phyloP scores from a whole-genome alignment of 805 yeast species.

The Yamadazyma ubonensis region DNA sequence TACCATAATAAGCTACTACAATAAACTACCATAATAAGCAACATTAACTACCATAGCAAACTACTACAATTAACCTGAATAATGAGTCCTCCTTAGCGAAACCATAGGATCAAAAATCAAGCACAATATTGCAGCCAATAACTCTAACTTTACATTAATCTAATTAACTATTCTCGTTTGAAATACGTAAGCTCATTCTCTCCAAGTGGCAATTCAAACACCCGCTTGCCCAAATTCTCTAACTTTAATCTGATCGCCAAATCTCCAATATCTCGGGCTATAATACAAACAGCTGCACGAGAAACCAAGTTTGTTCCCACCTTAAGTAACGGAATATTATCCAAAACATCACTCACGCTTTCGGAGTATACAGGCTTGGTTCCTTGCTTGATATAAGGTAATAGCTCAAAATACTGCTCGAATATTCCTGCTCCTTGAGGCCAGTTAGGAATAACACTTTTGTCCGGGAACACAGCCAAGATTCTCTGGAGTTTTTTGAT shows the following conservation, averaged over 20 bases:
- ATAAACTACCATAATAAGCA: too few species aligned
- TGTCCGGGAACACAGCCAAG: slow-evolving; percentile 43
- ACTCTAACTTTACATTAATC: too few species aligned
- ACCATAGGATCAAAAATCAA: too few species aligned
- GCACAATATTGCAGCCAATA: too few species aligned
- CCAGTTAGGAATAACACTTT: slow-evolving; percentile 47
- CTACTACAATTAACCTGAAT: too few species aligned
- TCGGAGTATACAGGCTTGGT: not conserved
- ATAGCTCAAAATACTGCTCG: slow-evolving; percentile 44
- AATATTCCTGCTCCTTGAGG: slow-evolving; percentile 58
- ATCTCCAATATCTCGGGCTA: slow-evolving; percentile 49
- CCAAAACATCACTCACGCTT: slow-evolving; percentile 39
- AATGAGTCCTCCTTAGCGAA: too few species aligned
- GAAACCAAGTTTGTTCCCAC: slow-evolving; percentile 26
- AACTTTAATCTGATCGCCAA: slow-evolving; percentile 28
- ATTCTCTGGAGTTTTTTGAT: slow-evolving; percentile 40
- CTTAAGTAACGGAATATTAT: slow-evolving; percentile 44
- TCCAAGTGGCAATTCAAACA: slow-evolving; percentile 42
- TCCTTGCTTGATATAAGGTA: slow-evolving; percentile 11
- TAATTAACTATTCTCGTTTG: too few species aligned
- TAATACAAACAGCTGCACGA: slow-evolving; percentile 52
- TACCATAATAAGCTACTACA: too few species aligned
- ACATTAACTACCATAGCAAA: too few species aligned
- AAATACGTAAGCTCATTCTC: slow-evolving; percentile 45
- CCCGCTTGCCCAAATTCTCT: slow-evolving; percentile 3